Conservation (phyloP, 495 filamentous ascomycete species). For the Staphylotrichum tortipilum region DNA sequence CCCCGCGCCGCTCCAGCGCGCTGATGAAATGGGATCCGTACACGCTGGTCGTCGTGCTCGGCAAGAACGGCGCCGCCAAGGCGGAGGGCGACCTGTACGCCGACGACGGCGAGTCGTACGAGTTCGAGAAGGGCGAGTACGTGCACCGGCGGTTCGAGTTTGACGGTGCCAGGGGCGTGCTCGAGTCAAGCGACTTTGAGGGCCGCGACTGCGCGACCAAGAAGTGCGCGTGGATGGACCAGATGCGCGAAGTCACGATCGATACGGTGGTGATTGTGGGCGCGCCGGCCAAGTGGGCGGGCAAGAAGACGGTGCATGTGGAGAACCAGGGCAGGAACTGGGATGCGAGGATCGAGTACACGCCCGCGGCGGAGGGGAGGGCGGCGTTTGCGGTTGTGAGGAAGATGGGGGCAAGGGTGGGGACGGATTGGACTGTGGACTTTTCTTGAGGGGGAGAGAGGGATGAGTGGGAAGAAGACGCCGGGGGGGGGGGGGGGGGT, state of each 20-base stretch:
- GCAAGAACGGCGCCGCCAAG: slow-evolving; percentile 54
- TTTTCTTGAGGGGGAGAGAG: slow-evolving; percentile 19
- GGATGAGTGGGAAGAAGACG: background rate
- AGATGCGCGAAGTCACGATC: slow-evolving; percentile 65
- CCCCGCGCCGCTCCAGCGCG: slow-evolving; percentile 71
- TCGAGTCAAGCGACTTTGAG: slow-evolving; percentile 43
- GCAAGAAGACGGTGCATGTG: slow-evolving; percentile 57
- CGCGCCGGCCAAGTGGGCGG: slow-evolving; percentile 57
- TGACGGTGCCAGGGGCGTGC: slow-evolving; percentile 33
- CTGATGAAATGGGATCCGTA: slow-evolving; percentile 93
- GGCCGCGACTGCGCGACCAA: slow-evolving; percentile 48
- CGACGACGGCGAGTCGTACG: slow-evolving; percentile 89
- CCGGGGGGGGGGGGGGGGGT: no score
- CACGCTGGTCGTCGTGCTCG: slow-evolving; percentile 75
- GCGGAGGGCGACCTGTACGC: slow-evolving; percentile 81
- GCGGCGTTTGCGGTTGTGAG: slow-evolving; percentile 75
- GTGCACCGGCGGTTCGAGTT: slow-evolving; percentile 72
- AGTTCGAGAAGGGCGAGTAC: slow-evolving; percentile 75
- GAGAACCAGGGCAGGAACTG: slow-evolving; percentile 58
- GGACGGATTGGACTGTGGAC: slow-evolving; percentile 72
- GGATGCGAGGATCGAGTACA: slow-evolving; percentile 51
- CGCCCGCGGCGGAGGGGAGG: slow-evolving; percentile 48
- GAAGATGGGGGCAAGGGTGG: slow-evolving; percentile 67
- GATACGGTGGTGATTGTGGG: slow-evolving; percentile 78
- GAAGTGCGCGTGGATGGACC: slow-evolving; percentile 64